phyloP scores from a whole-genome alignment of 2,329 filamentous ascomycete species.

The Chrysoporthe austroafricana region DNA sequence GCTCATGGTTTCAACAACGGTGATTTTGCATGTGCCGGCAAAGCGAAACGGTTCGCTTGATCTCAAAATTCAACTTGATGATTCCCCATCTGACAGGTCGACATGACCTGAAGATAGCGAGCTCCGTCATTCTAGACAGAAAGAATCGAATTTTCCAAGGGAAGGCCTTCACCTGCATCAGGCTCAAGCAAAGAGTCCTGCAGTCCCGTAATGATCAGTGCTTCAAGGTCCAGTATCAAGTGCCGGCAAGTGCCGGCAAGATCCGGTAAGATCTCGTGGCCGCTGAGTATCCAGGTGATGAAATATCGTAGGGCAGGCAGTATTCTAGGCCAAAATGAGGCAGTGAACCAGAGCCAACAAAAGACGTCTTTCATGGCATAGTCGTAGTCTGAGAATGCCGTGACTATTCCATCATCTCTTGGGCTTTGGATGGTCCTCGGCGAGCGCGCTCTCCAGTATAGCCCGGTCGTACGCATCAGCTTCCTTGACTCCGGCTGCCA shows the following conservation, averaged over 20 bases:
- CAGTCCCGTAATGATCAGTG: not conserved
- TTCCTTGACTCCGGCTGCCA: constrained; percentile 28
- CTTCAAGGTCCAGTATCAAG: not conserved
- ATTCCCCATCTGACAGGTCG: constrained; percentile 33
- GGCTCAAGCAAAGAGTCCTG: not conserved
- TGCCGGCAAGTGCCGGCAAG: not conserved
- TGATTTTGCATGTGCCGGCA: constrained; percentile 24
- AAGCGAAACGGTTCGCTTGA: constrained; percentile 27
- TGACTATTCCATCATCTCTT: constrained; percentile 19
- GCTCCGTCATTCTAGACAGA: constrained; percentile 25
- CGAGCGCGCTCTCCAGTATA: constrained; percentile 31
- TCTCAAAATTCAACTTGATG: constrained; percentile 41
- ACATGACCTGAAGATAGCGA: constrained; percentile 25
- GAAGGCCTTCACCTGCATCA: not conserved
- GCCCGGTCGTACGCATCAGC: constrained; percentile 32
- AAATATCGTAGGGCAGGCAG: not conserved
- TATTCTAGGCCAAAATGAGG: not conserved
- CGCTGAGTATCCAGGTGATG: not conserved
- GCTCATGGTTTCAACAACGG: constrained; percentile 33
- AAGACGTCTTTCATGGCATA: too few species aligned
- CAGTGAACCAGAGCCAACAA: not conserved
- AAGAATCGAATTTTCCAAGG: constrained; percentile 12
- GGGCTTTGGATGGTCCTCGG: constrained; percentile 17
- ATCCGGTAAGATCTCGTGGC: not conserved
- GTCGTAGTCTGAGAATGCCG: not conserved